Evolutionary conservation across 2,329 filamentous ascomycete genomes (phyloP).

Genomic region (Aspergillus ochraceus): DNA sequence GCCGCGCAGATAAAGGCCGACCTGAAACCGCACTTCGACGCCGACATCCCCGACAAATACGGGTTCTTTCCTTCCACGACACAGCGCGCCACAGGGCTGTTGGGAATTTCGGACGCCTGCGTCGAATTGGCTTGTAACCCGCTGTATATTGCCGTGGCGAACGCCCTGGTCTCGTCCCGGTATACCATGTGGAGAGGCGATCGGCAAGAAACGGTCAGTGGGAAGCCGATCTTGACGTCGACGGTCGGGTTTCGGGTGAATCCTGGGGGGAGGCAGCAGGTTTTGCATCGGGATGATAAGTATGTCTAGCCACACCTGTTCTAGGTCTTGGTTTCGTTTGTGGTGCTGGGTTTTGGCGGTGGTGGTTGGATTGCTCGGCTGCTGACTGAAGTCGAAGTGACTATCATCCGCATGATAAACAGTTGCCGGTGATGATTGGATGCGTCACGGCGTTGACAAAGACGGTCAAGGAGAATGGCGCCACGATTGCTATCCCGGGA

Average conservation of each 20-base stretch:
- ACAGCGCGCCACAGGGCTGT: slow-evolving; percentile 41
- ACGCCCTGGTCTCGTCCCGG: slow-evolving; percentile 35
- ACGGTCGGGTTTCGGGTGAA: slow-evolving; percentile 35
- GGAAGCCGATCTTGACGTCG: slow-evolving; percentile 39
- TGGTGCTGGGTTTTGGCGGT: too few species aligned
- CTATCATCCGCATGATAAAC: slow-evolving; percentile 31
- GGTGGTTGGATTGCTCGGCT: too few species aligned
- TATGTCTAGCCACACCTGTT: background rate
- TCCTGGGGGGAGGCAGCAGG: slow-evolving; percentile 43
- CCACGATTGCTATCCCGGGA: slow-evolving; percentile 43
- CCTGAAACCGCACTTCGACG: slow-evolving; percentile 40
- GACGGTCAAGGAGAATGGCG: slow-evolving; percentile 45
- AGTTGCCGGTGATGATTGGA: slow-evolving; percentile 41
- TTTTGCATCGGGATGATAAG: slow-evolving; percentile 42
- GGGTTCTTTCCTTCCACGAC: slow-evolving; percentile 45
- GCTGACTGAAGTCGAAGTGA: slow-evolving; percentile 8
- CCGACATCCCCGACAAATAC: slow-evolving; percentile 35
- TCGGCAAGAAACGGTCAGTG: slow-evolving; percentile 29
- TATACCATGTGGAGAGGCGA: slow-evolving; percentile 41
- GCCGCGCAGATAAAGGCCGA: slow-evolving; percentile 39
- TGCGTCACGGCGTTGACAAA: slow-evolving; percentile 42
- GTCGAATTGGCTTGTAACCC: slow-evolving; percentile 40
- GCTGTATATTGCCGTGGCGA: slow-evolving; percentile 36
- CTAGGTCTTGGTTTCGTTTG: background rate
- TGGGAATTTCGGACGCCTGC: slow-evolving; percentile 40